Evolutionary conservation across 23 red algal species (phyloP).

Genomic region (Gracilaria vermiculophylla): DNA sequence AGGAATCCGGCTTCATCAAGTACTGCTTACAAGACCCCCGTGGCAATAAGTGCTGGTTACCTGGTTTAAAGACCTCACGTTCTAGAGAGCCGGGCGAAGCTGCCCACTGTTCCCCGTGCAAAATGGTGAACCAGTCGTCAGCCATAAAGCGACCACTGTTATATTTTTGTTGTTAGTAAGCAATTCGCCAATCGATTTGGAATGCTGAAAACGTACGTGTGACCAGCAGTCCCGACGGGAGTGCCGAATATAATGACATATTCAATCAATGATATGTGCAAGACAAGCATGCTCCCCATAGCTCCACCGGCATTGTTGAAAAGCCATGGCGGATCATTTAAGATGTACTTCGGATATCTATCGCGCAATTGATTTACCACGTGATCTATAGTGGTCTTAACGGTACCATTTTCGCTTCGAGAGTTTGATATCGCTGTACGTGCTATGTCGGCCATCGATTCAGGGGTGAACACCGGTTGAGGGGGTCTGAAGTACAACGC

Average conservation of each 20-base stretch:
- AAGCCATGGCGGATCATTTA: conserved; percentile 60
- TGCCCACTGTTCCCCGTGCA: conserved; percentile 72
- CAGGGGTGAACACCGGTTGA: conserved; percentile 24
- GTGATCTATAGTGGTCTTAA: conserved; percentile 15
- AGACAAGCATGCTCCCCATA: conserved; percentile 78
- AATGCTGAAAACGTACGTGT: conserved; percentile 41
- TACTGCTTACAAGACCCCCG: conserved; percentile 63
- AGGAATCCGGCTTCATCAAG: conserved; percentile 36
- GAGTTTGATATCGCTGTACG: conserved; percentile 1
- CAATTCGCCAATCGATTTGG: background rate
- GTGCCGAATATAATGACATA: conserved; percentile 87
- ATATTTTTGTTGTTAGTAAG: background rate
- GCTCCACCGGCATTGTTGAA: conserved; percentile 84
- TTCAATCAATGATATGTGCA: conserved; percentile 64
- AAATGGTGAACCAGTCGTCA: conserved; percentile 78
- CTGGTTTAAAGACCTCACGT: conserved; percentile 54
- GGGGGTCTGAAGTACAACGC: background rate
- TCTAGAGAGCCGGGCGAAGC: conserved; percentile 37
- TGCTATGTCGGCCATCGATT: conserved; percentile 28
- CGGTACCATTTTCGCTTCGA: background rate
- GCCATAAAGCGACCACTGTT: conserved; percentile 71
- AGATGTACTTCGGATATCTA: conserved; percentile 35
- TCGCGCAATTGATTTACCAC: conserved; percentile 42
- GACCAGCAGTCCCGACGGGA: conserved; percentile 63
- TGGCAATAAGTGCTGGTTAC: conserved; percentile 65